Evolutionary conservation across 495 filamentous ascomycete species (phyloP), one percentile per base, ranked within the genome.

Genomic region (Xylaria longipes): DNA sequence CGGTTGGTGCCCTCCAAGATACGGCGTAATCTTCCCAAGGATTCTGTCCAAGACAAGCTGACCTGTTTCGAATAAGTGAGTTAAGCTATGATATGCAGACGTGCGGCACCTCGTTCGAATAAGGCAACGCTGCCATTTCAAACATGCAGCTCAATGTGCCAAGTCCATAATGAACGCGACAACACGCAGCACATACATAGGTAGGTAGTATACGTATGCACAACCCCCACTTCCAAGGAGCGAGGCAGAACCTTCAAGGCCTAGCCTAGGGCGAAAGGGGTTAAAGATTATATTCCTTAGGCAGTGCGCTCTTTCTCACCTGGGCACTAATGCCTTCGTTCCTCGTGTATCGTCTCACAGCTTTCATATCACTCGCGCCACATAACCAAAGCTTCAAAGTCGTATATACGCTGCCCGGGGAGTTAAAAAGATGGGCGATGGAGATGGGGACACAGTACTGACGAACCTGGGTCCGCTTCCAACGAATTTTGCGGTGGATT

Each of bases 391-490:
- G 31, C 20, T n/a, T 11, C 9, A 4, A 2, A n/a, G 29, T 5
- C 52, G 5, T 56, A n/a, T 5, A 35, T 35, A n/a, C 14, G 15
- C 25, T 6, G 6, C 31, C 29, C 6, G n/a, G 17, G 6, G n/a
- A 35, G 6, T 58, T 33, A 33, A 29, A 63, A 27, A 45, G 3
- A 66, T 66, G 63, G 15, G 1, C 27, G 11, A 31, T 20, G 27
- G 27, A 12, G 5, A 6, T 0, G 27, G 25, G 12, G 14, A 12
- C 56, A 25, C 6, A n/a, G n/a, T 8, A 5, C n/a, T 66, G 63
- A 68, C 65, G 50, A 68, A 68, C 52, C 22, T 68, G 12, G 65
- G 65, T 5, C 35, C 65, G 39, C 65, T 68, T 15, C 65, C 65
- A 31, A 68, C 65, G 1, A 14, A 29, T 6, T 68, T 68, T 12